These are phyloP conservation scores for Pisolithus orientalis DNA, from an alignment of 768 basidiomycete species.

Conservation along the genomic window DNA sequence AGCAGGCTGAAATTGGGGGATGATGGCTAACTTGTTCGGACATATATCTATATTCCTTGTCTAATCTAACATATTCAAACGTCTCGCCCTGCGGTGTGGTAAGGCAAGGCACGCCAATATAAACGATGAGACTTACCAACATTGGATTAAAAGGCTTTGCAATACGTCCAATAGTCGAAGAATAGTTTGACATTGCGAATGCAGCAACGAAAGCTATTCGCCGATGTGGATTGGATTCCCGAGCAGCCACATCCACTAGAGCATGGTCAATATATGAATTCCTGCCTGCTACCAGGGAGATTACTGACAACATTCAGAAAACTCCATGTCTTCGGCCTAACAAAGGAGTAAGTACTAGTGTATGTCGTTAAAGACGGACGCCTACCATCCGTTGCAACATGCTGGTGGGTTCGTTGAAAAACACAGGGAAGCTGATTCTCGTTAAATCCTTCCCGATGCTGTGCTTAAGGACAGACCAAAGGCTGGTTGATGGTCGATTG, in stretches of 20 bases:
- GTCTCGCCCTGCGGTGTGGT: conserved; percentile 63
- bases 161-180: conserved; percentile 91
- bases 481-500: conserved; percentile 80
- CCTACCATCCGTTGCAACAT: conserved; percentile 93
- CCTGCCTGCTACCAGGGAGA: background rate
- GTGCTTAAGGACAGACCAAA: conserved; percentile 93
- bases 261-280: conserved; percentile 3
- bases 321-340: conserved; percentile 94
- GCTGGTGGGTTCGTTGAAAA: conserved; percentile 90
- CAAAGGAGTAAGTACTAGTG: background rate
- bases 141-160: conserved; percentile 98
- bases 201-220: conserved; percentile 91
- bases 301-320: conserved; percentile 79
- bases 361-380: conserved; percentile 1
- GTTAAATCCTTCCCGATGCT: conserved; percentile 96
- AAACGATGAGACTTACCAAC: conserved; percentile 48
- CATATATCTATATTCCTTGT: conserved; percentile 86
- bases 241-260: conserved; percentile 78
- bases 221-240: conserved; percentile 68
- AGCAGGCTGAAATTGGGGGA: conserved; percentile 94
- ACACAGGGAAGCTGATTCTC: conserved; percentile 91
- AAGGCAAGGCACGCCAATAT: background rate
- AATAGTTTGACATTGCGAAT: conserved; percentile 98
- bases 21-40: conserved; percentile 98
- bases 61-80: conserved; percentile 86